Evolutionary conservation across 495 filamentous ascomycete genomes (phyloP).

Genomic region (Oleoguttula mirabilis): DNA sequence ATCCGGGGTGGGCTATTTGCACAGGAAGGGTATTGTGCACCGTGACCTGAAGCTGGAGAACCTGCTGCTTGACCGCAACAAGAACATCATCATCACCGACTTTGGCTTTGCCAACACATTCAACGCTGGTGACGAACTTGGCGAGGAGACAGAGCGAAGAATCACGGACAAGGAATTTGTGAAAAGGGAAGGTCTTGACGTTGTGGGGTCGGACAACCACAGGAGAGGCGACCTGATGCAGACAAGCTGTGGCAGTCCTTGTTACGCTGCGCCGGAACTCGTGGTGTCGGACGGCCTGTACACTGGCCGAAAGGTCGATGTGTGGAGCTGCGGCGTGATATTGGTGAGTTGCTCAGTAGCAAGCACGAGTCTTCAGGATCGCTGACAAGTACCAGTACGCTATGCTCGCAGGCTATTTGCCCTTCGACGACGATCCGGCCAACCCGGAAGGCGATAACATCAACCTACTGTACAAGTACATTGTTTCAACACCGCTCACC

Average conservation of each 20-base stretch:
- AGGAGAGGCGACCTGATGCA: constrained; percentile 65
- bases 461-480: constrained; percentile 98
- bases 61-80: constrained; percentile 83
- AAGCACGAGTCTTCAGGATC: not conserved
- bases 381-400: constrained; percentile 61
- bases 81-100: constrained; percentile 99
- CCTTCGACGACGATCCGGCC: constrained; percentile 96
- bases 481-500: constrained; percentile 90
- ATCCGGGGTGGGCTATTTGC: constrained; percentile 92
- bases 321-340: constrained; percentile 99
- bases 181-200: constrained; percentile 61
- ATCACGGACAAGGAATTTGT: constrained; percentile 75
- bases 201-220: constrained; percentile 36
- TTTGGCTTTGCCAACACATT: constrained; percentile 99
- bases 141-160: constrained; percentile 80
- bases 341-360: constrained; percentile 52
- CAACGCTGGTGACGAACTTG: constrained; percentile 73
- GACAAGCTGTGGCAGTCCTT: constrained; percentile 76
- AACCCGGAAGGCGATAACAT: constrained; percentile 99
- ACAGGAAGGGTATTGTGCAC: constrained; percentile 98
- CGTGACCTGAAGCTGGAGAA: constrained; percentile 97
- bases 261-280: constrained; percentile 93
- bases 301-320: constrained; percentile 93
- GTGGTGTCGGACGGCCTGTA: constrained; percentile 97
- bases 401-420: constrained; percentile 97